Base-by-base conservation (phyloP, 2,329 filamentous ascomycete genomes). In the Sporothrix inflata region DNA sequence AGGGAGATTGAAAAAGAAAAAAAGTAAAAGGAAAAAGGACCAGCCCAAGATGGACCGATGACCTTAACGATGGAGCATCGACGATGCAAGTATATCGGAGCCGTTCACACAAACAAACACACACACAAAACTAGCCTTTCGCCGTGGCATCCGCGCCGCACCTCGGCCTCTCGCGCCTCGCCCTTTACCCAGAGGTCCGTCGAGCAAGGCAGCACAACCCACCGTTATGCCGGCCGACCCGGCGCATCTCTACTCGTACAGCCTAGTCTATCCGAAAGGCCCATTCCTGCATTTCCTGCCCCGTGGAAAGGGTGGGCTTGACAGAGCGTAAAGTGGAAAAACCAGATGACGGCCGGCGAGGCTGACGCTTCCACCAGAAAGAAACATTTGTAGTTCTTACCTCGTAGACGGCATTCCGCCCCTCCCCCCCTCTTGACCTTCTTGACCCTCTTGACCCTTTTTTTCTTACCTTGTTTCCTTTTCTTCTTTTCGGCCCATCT, bases 191-290 rank as follows among this genome's bases (percentile, higher is more conserved):
- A 21, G 34, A 16, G 16, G 55, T 19, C 55, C 55, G 55, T n/a
- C n/a, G n/a, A n/a, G n/a, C n/a, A n/a, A n/a, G n/a, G n/a, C n/a
- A n/a, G n/a, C n/a, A n/a, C n/a, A n/a, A n/a, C n/a, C n/a, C n/a
- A n/a, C n/a, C n/a, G n/a, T n/a, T n/a, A 9, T 61, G 57, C 60
- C 60, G 60, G 60, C 21, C 14, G 38, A 65, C 60, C 60, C 60
- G 60, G 60, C 24, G 60, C n/a, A 42, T 40, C 27, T 34, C 19
- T 61, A n/a, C n/a, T n/a, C n/a, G n/a, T n/a, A 27, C 30, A 34
- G 30, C 30, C 11, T 11, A n/a, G n/a, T n/a, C 8, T n/a, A n/a
- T 53, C n/a, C n/a, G 21, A 7, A 53, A 9, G 2, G 16, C 53
- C 9, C 53, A 57, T 57, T 57, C 27, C 27, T 34, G 53, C 14